Base-by-base conservation (phyloP, 1,284 basidiomycete genomes). In the Ganoderma meredithae region DNA sequence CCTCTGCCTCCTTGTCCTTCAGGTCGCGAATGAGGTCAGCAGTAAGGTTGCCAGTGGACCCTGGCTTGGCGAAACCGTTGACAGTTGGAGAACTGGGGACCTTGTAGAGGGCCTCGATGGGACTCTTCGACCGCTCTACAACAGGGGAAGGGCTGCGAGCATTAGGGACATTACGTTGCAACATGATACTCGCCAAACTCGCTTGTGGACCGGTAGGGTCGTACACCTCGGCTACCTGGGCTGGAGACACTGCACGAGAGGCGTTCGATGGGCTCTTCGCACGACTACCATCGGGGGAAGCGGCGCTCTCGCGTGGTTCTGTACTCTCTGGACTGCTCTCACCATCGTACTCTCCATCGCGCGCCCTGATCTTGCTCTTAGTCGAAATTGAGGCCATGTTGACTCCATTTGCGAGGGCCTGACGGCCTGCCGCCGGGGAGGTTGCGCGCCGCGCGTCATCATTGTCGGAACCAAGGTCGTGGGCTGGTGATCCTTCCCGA, bases 1-100 rank as follows among this genome's bases (percentile, higher is more conserved):
- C 78, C 76, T 97, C 96, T 39, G 85, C 83, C 73, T 96, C 95
- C 76, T 92, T 95, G 33, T 86, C 85, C 79, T 93, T 95, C 67
- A 95, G 81, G 73, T 95, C 94, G 44, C 89, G 85, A 61, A 94
- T 81, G 67, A 95, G 79, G 77, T 96, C 94, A 8, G 89, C 88
- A 1, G 91, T 85, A 15, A 91, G 83, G 75, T 88, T 92, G 17
- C 90, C 88, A 0, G 90, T 87, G 15, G 91, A 92, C 0, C 88
- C 87, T 17, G 80, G 74, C 71, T 81, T 85, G 75, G 78, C 72
- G 76, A 85, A 84, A 13, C 85, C 86, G 75, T 89, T 90, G 49
- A 83, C 71, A 0, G 83, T 84, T 2, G 90, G 88, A n/a, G 90
- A 89, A 22, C 81, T 80, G 19, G 85, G 79, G n/a, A 22, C 39